phyloP scores from a whole-genome alignment of 116 monocot genomes.

The Cymodocea nodosa region DNA sequence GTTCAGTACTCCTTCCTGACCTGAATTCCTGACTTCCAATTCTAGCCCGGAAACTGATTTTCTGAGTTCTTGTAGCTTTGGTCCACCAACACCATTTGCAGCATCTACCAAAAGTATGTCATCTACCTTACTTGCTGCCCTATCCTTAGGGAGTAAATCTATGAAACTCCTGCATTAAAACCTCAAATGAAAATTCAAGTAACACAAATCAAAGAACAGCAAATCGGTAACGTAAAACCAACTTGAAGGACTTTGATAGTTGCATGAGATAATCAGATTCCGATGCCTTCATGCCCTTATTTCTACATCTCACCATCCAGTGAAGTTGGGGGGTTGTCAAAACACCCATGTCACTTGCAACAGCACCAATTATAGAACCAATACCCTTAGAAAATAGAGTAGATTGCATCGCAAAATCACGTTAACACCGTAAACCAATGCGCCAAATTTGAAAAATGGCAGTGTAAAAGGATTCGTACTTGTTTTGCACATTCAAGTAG shows the following conservation, averaged over 20 bases:
- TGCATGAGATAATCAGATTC: slow-evolving; percentile 69
- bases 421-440: neutral
- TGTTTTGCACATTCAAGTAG: slow-evolving; percentile 72
- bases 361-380: slow-evolving; percentile 52
- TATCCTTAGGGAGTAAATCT: slow-evolving; percentile 33
- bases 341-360: slow-evolving; percentile 81
- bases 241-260: slow-evolving; percentile 73
- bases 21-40: slow-evolving; percentile 53
- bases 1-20: slow-evolving; percentile 71
- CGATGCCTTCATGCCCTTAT: slow-evolving; percentile 50
- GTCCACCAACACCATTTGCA: slow-evolving; percentile 90
- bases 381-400: slow-evolving; percentile 41
- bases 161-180: slow-evolving; percentile 45
- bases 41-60: slow-evolving; percentile 34
- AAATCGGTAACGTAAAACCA: neutral
- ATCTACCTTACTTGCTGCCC: slow-evolving; percentile 5
- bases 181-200: neutral
- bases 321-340: slow-evolving; percentile 96
- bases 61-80: slow-evolving; percentile 62
- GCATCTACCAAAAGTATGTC: slow-evolving; percentile 61
- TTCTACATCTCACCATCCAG: slow-evolving; percentile 86
- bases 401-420: neutral
- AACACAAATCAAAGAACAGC: neutral
- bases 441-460: neutral
- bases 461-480: slow-evolving; percentile 14